Conservation (phyloP, 2,329 filamentous ascomycete genomes). For the Hirsutella thompsonii region DNA sequence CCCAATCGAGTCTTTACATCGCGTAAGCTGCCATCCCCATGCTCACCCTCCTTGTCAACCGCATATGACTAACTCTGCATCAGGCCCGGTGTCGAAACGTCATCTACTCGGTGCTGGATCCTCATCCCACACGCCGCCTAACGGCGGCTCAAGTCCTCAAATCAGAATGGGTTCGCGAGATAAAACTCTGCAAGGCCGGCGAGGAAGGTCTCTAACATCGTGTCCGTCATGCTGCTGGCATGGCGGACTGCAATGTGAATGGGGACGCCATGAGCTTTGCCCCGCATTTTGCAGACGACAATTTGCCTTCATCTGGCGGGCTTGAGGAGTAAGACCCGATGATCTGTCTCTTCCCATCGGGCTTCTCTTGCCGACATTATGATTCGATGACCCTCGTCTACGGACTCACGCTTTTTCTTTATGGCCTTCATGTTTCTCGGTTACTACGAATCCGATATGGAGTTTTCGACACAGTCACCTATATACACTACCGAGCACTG, state of each 20-base stretch:
- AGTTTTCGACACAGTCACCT: not conserved
- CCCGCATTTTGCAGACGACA: conserved; percentile 13
- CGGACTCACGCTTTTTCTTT: conserved; percentile 7
- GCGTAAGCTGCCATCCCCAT: conserved; percentile 49
- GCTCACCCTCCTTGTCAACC: not conserved
- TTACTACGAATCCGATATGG: not conserved
- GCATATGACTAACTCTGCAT: not conserved
- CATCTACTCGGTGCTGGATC: conserved; percentile 96
- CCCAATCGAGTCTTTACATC: conserved; percentile 87
- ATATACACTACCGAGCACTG: conserved; percentile 14
- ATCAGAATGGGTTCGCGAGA: conserved; percentile 97
- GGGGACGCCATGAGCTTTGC: conserved; percentile 3
- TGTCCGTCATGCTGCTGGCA: conserved; percentile 15
- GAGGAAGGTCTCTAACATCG: conserved; percentile 71
- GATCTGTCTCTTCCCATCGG: conserved; percentile 2
- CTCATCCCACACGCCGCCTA: conserved; percentile 82
- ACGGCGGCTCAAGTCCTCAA: conserved; percentile 94
- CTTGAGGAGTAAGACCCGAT: conserved; percentile 5
- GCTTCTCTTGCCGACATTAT: conserved; percentile 3
- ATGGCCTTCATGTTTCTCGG: conserved; percentile 6
- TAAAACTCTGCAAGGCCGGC: conserved; percentile 91
- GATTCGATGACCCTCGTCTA: conserved; percentile 8
- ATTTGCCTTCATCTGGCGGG: conserved; percentile 5
- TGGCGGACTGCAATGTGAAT: conserved; percentile 15
- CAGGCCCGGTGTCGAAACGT: conserved; percentile 96